Conservation (phyloP, 495 filamentous ascomycete genomes). For the Aspergillus baeticus region DNA sequence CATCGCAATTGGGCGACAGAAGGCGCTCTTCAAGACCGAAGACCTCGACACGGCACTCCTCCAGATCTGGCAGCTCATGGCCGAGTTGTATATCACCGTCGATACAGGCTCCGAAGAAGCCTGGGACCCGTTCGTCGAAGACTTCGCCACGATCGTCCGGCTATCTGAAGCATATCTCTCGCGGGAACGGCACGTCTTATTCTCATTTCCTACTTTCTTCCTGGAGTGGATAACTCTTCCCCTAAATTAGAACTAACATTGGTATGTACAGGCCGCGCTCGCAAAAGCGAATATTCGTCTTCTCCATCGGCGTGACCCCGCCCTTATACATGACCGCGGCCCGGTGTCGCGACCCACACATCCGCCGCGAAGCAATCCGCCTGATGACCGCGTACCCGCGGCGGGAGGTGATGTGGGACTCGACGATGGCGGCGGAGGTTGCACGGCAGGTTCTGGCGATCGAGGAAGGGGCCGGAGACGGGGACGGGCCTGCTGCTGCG, state of each 20-base stretch:
- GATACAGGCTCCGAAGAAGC: not conserved
- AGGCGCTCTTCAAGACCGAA: not conserved
- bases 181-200: not conserved
- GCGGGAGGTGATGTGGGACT: constrained; percentile 61
- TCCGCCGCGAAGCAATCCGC: constrained; percentile 19
- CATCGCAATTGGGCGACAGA: not conserved
- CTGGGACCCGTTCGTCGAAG: not conserved
- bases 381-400: constrained; percentile 17
- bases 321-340: constrained; percentile 23
- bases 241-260: too few species aligned
- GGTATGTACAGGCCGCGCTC: not conserved
- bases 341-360: constrained; percentile 19
- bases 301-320: constrained; percentile 21
- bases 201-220: too few species aligned
- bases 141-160: not conserved
- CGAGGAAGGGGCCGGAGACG: constrained; percentile 44
- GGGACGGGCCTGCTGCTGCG: not conserved
- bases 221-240: too few species aligned
- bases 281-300: constrained; percentile 7
- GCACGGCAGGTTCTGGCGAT: constrained; percentile 49
- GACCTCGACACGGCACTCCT: not conserved
- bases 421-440: constrained; percentile 50
- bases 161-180: not conserved
- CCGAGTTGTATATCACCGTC: not conserved
- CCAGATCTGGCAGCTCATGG: not conserved